Evolutionary conservation across 495 filamentous ascomycete genomes (phyloP), one percentile per base, ranked within the genome.

Genomic region (Aspergillus asperescens): DNA sequence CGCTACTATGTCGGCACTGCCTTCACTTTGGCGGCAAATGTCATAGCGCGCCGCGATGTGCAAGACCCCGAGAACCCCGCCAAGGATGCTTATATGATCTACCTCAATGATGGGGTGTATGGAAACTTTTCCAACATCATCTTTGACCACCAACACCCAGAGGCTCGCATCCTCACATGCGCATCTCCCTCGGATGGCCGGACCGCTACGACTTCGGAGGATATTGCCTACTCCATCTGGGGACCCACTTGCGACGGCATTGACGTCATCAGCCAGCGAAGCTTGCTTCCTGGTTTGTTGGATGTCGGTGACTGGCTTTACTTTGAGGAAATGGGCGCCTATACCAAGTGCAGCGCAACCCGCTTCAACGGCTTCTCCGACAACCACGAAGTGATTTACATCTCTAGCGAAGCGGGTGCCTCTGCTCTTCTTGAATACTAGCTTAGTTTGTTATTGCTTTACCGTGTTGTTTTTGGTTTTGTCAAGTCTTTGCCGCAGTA

Each of bases 71-170:
- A 70, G 45, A 67, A 76, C 38, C 73, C 70, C 19, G 80, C 73
- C 8, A 70, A 77, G 8, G 70, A 79, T 44, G 88, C 84, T 47
- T 96, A 93, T 77, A 96, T 96, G 92, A 70, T 96, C 23, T 97
- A 98, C 67, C 72, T 97, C 58, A 97, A 97, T 62, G 93, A 97
- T 59, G 93, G 93, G 22, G 82, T 96, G 32, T 99, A 99, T 57
- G 92, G 93, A 52, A 96, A 96, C 70, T 97, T 99, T 70, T 92
- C 89, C 54, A 93, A 87, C 80, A 96, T 96, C 77, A 94, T 99
- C 71, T 99, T 96, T 68, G 94, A 97, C 62, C 94, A 97, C 68
- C 94, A 99, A 74, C 78, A 95, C 61, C 92, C 91, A 0, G 70
- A 85, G 37, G 88, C 92, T 43, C 88, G 84, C 67, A 77, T 97